phyloP scores from a whole-genome alignment of 2,329 filamentous ascomycete species.

The Penicillium sp. region DNA sequence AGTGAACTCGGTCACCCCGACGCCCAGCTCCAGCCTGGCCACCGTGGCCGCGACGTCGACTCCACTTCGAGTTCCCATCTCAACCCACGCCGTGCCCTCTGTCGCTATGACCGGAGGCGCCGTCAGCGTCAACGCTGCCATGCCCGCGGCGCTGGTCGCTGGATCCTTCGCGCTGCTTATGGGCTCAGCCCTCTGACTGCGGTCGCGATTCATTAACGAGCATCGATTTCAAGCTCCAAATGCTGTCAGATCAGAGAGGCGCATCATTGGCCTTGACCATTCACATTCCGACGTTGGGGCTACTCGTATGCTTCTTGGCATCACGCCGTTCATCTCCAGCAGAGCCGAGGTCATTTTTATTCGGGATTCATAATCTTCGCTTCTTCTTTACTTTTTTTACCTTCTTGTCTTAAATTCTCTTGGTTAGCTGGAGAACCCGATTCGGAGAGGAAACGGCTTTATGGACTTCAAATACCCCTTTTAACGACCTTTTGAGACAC shows the following conservation, averaged over 20 bases:
- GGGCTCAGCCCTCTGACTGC: slow-evolving; percentile 34
- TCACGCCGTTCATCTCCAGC: slow-evolving; percentile 23
- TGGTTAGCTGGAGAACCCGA: slow-evolving; percentile 24
- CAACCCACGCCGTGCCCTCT: slow-evolving; percentile 15
- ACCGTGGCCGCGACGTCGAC: slow-evolving; percentile 20
- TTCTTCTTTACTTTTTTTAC: slow-evolving; percentile 17
- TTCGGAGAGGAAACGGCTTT: slow-evolving; percentile 24
- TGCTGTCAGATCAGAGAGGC: too few species aligned
- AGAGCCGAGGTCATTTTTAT: slow-evolving; percentile 19
- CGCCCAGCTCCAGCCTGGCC: slow-evolving; percentile 20
- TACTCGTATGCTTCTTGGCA: slow-evolving; percentile 7
- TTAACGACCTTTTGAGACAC: slow-evolving; percentile 31
- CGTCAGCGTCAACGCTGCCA: slow-evolving; percentile 19
- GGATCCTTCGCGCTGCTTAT: slow-evolving; percentile 40
- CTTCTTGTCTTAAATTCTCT: slow-evolving; percentile 19
- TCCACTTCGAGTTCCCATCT: slow-evolving; percentile 13
- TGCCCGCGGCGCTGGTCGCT: slow-evolving; percentile 35
- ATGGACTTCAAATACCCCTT: slow-evolving; percentile 34
- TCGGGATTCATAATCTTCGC: slow-evolving; percentile 18
- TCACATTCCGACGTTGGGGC: too few species aligned
- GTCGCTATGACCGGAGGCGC: slow-evolving; percentile 22
- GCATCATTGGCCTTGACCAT: too few species aligned
- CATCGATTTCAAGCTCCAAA: too few species aligned
- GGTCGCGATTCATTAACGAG: slow-evolving; percentile 4
- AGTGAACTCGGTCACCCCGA: slow-evolving; percentile 41